Base-by-base conservation (phyloP, 2,329 filamentous ascomycete species). In the Epichloe typhina region DNA sequence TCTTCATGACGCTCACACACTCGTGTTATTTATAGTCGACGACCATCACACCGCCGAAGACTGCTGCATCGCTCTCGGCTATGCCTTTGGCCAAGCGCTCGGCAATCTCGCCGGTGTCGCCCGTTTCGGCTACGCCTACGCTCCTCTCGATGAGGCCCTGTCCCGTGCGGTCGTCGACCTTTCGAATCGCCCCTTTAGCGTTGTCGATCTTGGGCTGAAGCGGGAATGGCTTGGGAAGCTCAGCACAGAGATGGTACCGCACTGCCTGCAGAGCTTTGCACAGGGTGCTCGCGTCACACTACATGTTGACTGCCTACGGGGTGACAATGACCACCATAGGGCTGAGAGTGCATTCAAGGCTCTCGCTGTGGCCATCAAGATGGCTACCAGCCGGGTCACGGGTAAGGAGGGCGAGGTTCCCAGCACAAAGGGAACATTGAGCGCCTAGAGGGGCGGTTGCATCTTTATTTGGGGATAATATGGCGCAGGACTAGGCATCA, bases 21-120 rank as follows among this genome's bases (percentile, higher is more conserved):
- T 11, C 33, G 35, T 35, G 17, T 12, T 21, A 4, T 21, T 33
- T 5, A 11, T 38, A 91, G 89, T 98, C 67, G 93, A 98, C 72
- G 93, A 97, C 76, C 93, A 98, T 72, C 93, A 98, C 78, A 96
- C 91, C 8, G 86, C 90, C 56, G 93, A 98, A 74, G 93, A 98
- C 66, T 85, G 88, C 53, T 96, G 88, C 71, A 84, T 98, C 57
- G 88, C 91, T 13, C 81, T 98, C 21, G 93, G 93, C 46, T 75
- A 77, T 58, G 88, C 89, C 52, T 96, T 97, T 71, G 85, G 86
- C 62, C 68, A 76, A 46, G 88, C 90, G 15, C 80, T 98, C 41
- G 84, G 86, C 55, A 79, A 80, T 9, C 85, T 86, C 8, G 76
- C 83, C 31, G 93, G 91, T 17, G 81, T 97, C 46, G 86, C 88